Base-by-base conservation (phyloP, 2,329 filamentous ascomycete genomes). In the Atkinsonella hypoxylon region DNA sequence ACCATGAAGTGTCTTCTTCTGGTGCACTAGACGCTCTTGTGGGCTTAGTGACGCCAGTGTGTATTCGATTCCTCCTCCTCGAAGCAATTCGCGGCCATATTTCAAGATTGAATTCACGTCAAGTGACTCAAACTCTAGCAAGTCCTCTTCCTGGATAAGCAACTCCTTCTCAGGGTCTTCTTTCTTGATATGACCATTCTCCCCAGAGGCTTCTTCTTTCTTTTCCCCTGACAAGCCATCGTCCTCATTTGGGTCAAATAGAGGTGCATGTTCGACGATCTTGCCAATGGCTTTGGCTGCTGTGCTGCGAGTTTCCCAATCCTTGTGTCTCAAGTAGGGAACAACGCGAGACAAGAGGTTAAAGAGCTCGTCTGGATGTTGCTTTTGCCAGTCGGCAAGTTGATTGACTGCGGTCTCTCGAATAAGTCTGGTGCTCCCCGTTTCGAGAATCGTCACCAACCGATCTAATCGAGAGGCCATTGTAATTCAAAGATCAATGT, bases 341-440 rank as follows among this genome's bases (percentile, higher is more conserved):
- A 98, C 83, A 32, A 98, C 90, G 54, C 91, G 79, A 31, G 89
- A 91, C 12, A 98, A 77, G 7, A 98, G 78, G 64, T 97, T 96
- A 70, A 97, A 97, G 1, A 98, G 75, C 67, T 98, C 94, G 70
- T 98, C 91, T 0, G 93, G 93, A 61, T 97, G 93, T 67, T 93
- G 87, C 66, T 96, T 97, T 70, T 98, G 94, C 68, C 95, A 93
- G 70, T 98, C 93, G 55, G 90, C 93, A 56, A 98, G 78, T 70
- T 98, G 93, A 64, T 94, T 89, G 55, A 95, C 93, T 55, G 93
- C 94, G 55, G 93, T 98, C 64, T 96, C 95, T 59, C 94, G 85
- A 64, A 98, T 97, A 58, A 98, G 77, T 64, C 86, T 85, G 54
- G 93, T 98, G 71, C 91, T 97, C 60, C 93, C 93, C 52, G 93